A percentile compares a stretch with the other conserved stretches of the same genome.
Conservation (phyloP, 148 eudicot species). For the Camellia sinensis region DNA sequence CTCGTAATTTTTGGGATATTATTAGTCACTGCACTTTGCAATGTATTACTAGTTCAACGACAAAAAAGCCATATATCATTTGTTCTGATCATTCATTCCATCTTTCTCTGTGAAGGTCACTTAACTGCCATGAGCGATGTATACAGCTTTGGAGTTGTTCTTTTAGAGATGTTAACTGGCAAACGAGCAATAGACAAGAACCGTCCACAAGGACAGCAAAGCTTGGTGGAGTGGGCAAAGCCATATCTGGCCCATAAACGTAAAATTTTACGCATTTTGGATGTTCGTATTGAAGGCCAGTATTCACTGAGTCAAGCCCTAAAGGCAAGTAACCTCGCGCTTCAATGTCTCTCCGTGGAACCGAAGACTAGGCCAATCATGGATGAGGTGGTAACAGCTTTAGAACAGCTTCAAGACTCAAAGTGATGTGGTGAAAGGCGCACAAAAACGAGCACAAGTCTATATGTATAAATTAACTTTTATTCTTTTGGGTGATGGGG, state of each 20-base stretch:
- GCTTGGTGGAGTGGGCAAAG: constrained; percentile 85
- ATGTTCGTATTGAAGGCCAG: constrained; percentile 47
- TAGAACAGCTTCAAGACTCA: constrained; percentile 40
- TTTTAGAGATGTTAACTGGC: constrained; percentile 78
- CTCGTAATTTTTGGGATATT: background rate
- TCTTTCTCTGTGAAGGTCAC: constrained; percentile 50
- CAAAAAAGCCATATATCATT: background rate
- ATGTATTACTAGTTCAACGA: background rate
- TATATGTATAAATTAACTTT: too few relatives aligned
- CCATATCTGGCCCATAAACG: constrained; percentile 72
- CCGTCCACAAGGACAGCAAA: constrained; percentile 84
- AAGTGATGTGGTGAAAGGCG: constrained; percentile 19
- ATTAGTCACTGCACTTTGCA: background rate
- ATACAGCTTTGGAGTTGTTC: constrained; percentile 87
- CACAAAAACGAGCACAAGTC: constrained; percentile 6
- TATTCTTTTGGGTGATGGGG: too few relatives aligned
- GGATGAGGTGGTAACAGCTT: constrained; percentile 42
- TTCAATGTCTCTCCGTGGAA: constrained; percentile 37
- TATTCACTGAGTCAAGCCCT: constrained; percentile 29
- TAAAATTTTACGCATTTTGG: constrained; percentile 54
- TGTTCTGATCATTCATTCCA: constrained; percentile 4
- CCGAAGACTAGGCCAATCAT: constrained; percentile 41
- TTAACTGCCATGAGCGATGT: constrained; percentile 84
- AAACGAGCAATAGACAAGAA: constrained; percentile 87
- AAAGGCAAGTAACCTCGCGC: constrained; percentile 39